Percentiles rank a stretch among this genome's conserved stretches.
Conservation (phyloP, 352 stramenopile genomes). For the Pythium guiyangense region DNA sequence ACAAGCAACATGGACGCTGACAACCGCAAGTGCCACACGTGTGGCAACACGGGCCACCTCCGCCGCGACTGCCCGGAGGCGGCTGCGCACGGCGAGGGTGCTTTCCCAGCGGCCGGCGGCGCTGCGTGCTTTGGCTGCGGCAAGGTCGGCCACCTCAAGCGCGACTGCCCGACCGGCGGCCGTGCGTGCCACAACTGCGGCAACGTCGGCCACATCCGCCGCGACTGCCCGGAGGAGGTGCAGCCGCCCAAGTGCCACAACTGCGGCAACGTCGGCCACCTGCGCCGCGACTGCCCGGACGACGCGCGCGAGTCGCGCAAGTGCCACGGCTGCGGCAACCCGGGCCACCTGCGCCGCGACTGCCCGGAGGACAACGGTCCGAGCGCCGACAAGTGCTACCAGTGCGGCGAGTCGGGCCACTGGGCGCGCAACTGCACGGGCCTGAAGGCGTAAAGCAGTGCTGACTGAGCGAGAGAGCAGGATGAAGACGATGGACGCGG, state of each 20-base stretch:
- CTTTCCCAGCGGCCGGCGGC: constrained; percentile 20
- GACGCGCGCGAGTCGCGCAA: constrained; percentile 65
- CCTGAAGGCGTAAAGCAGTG: constrained; percentile 39
- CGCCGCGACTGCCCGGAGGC: constrained; percentile 72
- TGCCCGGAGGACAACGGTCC: constrained; percentile 73
- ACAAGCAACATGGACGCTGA: constrained; percentile 12
- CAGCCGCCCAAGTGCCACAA: constrained; percentile 81
- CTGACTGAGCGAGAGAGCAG: constrained; percentile 21
- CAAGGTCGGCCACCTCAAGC: constrained; percentile 79
- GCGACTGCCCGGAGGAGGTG: constrained; percentile 70
- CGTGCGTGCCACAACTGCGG: constrained; percentile 84
- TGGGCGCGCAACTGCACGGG: constrained; percentile 77
- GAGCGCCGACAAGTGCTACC: constrained; percentile 78
- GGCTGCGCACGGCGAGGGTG: constrained; percentile 33
- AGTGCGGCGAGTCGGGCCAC: constrained; percentile 72
- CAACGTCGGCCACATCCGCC: constrained; percentile 69
- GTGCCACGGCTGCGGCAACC: constrained; percentile 72
- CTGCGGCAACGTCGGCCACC: constrained; percentile 62
- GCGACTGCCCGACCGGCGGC: constrained; percentile 62
- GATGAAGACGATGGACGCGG: constrained; percentile 27
- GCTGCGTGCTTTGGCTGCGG: constrained; percentile 71
- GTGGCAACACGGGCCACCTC: constrained; percentile 66
- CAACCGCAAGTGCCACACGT: constrained; percentile 78
- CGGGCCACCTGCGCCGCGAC: constrained; percentile 68
- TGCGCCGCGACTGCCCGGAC: constrained; percentile 70